Evolutionary conservation across 2,329 filamentous ascomycete genomes (phyloP).

Genomic region (Nakataea oryzae): DNA sequence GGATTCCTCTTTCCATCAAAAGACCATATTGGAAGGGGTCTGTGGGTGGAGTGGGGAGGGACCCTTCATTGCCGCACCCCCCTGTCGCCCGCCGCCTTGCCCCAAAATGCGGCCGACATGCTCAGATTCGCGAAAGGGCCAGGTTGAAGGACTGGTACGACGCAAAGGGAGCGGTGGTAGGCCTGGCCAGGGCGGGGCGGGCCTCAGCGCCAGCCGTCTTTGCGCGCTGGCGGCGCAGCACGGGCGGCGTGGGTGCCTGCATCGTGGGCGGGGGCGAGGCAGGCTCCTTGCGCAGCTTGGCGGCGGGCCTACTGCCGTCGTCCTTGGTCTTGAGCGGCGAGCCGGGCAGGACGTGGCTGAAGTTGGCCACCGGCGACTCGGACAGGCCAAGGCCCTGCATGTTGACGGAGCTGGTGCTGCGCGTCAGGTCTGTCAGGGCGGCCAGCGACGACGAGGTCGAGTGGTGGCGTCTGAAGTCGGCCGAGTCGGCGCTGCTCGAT

Average conservation of each 20-base stretch:
- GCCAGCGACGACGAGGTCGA: slow-evolving; percentile 42
- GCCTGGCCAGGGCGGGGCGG: not conserved
- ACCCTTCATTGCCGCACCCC: no score
- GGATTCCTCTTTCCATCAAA: no score
- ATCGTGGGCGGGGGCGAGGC: slow-evolving; percentile 12
- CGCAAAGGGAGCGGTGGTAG: not conserved
- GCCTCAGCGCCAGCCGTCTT: not conserved
- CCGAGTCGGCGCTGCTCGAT: slow-evolving; percentile 35
- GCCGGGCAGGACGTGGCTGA: slow-evolving; percentile 1
- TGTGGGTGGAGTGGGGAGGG: no score
- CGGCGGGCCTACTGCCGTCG: not conserved
- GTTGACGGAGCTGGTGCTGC: slow-evolving; percentile 35
- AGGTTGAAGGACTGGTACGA: not conserved
- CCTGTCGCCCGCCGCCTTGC: no score
- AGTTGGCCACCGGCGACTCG: slow-evolving; percentile 1
- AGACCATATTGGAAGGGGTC: no score
- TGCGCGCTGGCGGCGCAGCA: not conserved
- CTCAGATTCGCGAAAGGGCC: slow-evolving; percentile 2
- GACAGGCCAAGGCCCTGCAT: slow-evolving; percentile 20
- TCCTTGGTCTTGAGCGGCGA: slow-evolving; percentile 1
- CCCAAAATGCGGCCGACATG: no score
- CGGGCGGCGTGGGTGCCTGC: slow-evolving; percentile 4
- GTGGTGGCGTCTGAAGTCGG: slow-evolving; percentile 37
- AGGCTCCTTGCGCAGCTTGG: slow-evolving; percentile 2
- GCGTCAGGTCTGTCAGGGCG: slow-evolving; percentile 41